Evolutionary conservation across 257 asterid species (phyloP), one percentile per base, ranked within the genome.

Genomic region (Lithospermum erythrorhizon): DNA sequence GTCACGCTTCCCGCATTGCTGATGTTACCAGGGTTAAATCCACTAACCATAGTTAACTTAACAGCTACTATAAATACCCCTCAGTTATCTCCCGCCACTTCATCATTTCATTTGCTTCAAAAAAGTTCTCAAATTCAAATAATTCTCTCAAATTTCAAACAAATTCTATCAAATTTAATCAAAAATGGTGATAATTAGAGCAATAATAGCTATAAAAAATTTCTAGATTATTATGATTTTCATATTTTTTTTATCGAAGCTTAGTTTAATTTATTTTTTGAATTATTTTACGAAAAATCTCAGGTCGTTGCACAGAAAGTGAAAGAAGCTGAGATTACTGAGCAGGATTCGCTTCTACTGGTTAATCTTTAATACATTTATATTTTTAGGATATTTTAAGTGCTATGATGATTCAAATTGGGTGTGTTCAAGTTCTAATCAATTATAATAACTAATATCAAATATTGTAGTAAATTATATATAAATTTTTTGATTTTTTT

Each of bases 281-380:
- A 35, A 35, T 35, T 7, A 35, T 35, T 35, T 35, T 35, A 0
- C 13, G 45, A 35, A 35, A 35, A 41, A 57, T 78, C 68, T 69
- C 85, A 90, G 97, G 95, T 85, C 58, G 91, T 82, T 23, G 93
- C 88, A 16, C 98, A 91, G 79, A 81, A 84, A 68, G 72, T 91
- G 74, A 84, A 84, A 82, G 93, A 86, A 65, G 70, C 91, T 60
- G 95, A 88, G 81, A 86, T 91, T 63, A 88, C 96, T 3, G 94
- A 86, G 81, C 98, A 88, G 93, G 98, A 91, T 63, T 91, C 98
- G 19, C 95, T 91, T 57, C 85, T 91, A 17, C 87, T 91, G 23
- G 96, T 88, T 74, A 66, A 58, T 62, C 49, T 67, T 61, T 3
- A 17, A 16, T 54, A 65, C 35, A 53, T 4, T 59, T 19, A 8